phyloP scores from a whole-genome alignment of 257 asterid species.

The Nicotiana noctiflora region DNA sequence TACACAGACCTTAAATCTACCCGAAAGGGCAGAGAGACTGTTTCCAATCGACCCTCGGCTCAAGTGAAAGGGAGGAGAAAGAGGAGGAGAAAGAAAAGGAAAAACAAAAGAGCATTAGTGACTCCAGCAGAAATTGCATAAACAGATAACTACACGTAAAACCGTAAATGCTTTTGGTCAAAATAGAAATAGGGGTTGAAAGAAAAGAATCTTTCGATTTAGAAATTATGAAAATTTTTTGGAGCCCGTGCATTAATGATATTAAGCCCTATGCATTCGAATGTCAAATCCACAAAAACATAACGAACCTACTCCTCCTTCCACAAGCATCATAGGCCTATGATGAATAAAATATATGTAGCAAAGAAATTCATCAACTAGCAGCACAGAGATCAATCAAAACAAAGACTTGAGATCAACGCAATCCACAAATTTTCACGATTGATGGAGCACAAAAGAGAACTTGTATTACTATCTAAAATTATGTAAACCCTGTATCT shows the following conservation, averaged over 20 bases:
- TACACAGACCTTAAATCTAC: no score
- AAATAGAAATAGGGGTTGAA: no score
- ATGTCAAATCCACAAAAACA: neutral
- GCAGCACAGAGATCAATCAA: neutral
- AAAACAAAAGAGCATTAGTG: no score
- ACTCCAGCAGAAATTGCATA: no score
- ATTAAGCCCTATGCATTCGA: neutral
- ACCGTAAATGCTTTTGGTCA: no score
- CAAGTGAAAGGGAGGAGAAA: no score
- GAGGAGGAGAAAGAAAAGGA: no score
- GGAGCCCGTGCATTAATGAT: neutral
- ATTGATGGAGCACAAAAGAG: neutral
- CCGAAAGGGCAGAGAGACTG: no score
- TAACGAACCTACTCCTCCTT: neutral
- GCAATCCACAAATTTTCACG: neutral
- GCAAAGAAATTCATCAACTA: neutral
- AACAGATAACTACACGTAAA: no score
- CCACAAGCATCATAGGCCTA: neutral
- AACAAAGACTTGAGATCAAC: neutral
- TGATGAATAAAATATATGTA: neutral
- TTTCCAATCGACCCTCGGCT: no score
- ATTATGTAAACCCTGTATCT: neutral
- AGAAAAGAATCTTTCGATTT: no score
- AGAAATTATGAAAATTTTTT: no score
- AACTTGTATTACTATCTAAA: constrained; percentile 2